Conservation (phyloP, 2,329 filamentous ascomycete species). For the Fusarium hostae region DNA sequence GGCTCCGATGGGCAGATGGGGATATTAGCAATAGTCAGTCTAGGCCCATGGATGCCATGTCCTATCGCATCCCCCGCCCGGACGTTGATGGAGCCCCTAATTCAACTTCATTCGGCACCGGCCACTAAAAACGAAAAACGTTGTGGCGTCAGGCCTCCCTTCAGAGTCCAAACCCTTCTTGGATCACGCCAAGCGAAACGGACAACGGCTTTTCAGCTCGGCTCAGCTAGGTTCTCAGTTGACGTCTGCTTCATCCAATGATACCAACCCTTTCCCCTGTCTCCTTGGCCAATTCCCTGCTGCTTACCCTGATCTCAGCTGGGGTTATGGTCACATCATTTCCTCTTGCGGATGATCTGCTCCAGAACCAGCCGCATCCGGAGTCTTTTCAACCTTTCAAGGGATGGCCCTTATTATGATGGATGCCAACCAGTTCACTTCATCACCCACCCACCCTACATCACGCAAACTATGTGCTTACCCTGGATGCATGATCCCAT, state of each 20-base stretch:
- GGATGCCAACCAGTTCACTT: neutral
- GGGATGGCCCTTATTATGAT: neutral
- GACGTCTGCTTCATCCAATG: slow-evolving; percentile 31
- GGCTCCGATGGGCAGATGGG: slow-evolving; percentile 29
- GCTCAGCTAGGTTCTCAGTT: slow-evolving; percentile 39
- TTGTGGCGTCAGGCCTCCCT: slow-evolving; percentile 43
- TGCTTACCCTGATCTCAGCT: slow-evolving; percentile 35
- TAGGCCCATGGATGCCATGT: too few species aligned
- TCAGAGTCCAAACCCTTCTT: slow-evolving; percentile 26
- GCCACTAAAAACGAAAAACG: slow-evolving; percentile 45
- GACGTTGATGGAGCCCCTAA: slow-evolving; percentile 38
- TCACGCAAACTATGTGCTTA: neutral
- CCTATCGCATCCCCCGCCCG: slow-evolving; percentile 28
- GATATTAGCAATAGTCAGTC: slow-evolving; percentile 42
- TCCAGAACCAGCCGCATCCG: slow-evolving; percentile 11
- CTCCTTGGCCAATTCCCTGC: slow-evolving; percentile 15
- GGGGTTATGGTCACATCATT: slow-evolving; percentile 27
- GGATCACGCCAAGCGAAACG: slow-evolving; percentile 36
- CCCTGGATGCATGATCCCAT: neutral
- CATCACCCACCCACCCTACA: slow-evolving; percentile 4
- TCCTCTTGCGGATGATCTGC: slow-evolving; percentile 14
- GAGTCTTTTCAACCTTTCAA: slow-evolving; percentile 1
- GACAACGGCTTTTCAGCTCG: slow-evolving; percentile 46
- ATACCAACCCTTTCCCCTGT: slow-evolving; percentile 21
- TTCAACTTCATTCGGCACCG: slow-evolving; percentile 26